A percentile compares a stretch with the other conserved stretches of the same genome.
Evolutionary conservation across 164 flowering plant species (phyloP).

Genomic region (Buxus sempervirens): DNA sequence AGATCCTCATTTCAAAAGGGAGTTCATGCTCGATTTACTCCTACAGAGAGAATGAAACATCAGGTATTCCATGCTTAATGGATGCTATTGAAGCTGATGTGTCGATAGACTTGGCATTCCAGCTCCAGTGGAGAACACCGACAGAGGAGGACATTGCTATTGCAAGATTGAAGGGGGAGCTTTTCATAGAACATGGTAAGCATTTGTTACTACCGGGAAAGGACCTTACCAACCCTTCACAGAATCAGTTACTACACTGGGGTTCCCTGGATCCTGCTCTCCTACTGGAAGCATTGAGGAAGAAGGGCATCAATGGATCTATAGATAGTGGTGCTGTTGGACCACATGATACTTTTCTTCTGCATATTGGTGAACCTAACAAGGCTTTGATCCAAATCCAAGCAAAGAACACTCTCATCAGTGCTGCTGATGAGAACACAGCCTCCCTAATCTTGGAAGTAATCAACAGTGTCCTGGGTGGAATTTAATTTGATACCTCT

Average conservation of each 20-base stretch:
- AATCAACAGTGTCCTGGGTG: conserved; percentile 32
- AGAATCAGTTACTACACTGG: conserved; percentile 30
- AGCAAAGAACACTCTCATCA: conserved; percentile 34
- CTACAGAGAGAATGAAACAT: conserved; percentile 46
- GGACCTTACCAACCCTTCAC: conserved; percentile 15
- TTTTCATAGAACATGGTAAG: conserved; percentile 39
- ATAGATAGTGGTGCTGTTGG: conserved; percentile 17
- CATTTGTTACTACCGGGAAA: conserved; percentile 25
- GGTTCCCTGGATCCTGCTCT: conserved; percentile 39
- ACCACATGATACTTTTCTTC: conserved; percentile 9
- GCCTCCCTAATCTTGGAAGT: conserved; percentile 45
- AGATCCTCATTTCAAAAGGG: conserved; percentile 5
- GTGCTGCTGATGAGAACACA: conserved; percentile 38
- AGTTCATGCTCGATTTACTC: conserved; percentile 22
- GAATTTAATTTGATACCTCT: conserved; percentile 19
- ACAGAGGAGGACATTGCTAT: conserved; percentile 30
- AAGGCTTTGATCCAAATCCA: conserved; percentile 46
- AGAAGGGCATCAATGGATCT: conserved; percentile 44
- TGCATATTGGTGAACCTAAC: conserved; percentile 35
- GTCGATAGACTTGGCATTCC: conserved; percentile 38
- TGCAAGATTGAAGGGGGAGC: conserved; percentile 58
- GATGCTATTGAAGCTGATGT: conserved; percentile 41
- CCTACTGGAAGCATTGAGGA: conserved; percentile 34
- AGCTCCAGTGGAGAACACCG: conserved; percentile 36
- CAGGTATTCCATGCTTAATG: conserved; percentile 40